Evolutionary conservation across 345 rosid species (phyloP).

Genomic region (Laguncularia racemosa): DNA sequence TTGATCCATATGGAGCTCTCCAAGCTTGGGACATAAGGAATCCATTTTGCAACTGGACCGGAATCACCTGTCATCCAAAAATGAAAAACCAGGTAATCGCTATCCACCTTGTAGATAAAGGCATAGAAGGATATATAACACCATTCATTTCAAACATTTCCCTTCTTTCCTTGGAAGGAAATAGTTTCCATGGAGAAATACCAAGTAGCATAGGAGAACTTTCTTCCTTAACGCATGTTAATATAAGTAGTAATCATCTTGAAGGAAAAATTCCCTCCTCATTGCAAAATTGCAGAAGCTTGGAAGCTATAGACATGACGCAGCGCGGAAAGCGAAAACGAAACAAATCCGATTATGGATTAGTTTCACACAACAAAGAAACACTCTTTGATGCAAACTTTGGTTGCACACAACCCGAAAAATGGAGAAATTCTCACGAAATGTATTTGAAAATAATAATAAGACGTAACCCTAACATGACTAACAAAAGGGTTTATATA

Average conservation of each 20-base stretch:
- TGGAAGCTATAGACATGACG: conserved; percentile 1
- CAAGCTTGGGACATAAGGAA: conserved; percentile 4
- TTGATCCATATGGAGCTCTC: conserved; percentile 3
- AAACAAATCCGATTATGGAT: no score
- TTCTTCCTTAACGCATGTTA: not conserved
- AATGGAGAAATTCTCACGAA: no score
- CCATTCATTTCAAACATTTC: conserved; percentile 11
- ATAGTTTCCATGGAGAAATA: conserved; percentile 8
- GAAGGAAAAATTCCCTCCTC: not conserved
- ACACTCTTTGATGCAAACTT: no score
- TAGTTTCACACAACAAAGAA: no score
- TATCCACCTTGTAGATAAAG: not conserved
- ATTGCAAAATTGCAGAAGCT: conserved; percentile 2
- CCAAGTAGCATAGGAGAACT: conserved; percentile 3
- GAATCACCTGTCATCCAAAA: conserved; percentile 8
- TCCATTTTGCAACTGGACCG: conserved; percentile 10
- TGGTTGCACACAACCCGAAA: no score
- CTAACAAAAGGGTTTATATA: no score
- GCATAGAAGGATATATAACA: conserved; percentile 9
- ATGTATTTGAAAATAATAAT: no score
- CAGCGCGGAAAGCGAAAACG: no score
- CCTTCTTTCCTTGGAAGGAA: conserved; percentile 4
- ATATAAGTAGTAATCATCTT: conserved; percentile 2
- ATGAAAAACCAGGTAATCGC: conserved; percentile 1
- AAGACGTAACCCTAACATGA: no score